phyloP scores from a whole-genome alignment of 2,329 filamentous ascomycete species.

The Claviceps citrina region DNA sequence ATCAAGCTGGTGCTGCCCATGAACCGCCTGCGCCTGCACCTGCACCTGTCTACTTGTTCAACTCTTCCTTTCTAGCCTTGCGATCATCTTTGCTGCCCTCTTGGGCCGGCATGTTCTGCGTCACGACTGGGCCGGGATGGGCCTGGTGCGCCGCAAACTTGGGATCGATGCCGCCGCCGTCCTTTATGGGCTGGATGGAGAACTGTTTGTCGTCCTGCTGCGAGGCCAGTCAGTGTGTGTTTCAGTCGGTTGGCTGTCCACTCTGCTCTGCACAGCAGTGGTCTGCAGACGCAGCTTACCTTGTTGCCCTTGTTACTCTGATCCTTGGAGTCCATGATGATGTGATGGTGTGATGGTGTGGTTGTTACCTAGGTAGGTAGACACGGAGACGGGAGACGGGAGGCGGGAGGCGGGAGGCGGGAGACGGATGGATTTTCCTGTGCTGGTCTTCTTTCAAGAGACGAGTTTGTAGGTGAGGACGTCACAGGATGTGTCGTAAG shows the following conservation, averaged over 20 bases:
- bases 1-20: too few species aligned
- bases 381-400: too few species aligned
- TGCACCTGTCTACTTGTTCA: conserved; percentile 40
- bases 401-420: too few species aligned
- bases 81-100: conserved; percentile 57
- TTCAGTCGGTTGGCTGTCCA: too few species aligned
- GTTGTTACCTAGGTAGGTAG: too few species aligned
- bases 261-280: too few species aligned
- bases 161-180: conserved; percentile 26
- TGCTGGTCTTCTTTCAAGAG: background rate
- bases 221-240: background rate
- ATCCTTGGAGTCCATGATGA: conserved; percentile 11
- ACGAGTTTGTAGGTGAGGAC: background rate
- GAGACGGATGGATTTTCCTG: too few species aligned
- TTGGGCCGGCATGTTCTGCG: conserved; percentile 35
- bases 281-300: conserved; percentile 2
- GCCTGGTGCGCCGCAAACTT: conserved; percentile 38
- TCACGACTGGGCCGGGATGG: conserved; percentile 41
- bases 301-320: conserved; percentile 9
- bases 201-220: conserved; percentile 28
- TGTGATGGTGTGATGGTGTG: background rate
- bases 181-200: conserved; percentile 29
- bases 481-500: too few species aligned
- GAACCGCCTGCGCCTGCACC: too few species aligned
- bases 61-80: conserved; percentile 43